Conservation (phyloP, 371 early-diverging fungal genomes). For the Saksenaea vasiformis region DNA sequence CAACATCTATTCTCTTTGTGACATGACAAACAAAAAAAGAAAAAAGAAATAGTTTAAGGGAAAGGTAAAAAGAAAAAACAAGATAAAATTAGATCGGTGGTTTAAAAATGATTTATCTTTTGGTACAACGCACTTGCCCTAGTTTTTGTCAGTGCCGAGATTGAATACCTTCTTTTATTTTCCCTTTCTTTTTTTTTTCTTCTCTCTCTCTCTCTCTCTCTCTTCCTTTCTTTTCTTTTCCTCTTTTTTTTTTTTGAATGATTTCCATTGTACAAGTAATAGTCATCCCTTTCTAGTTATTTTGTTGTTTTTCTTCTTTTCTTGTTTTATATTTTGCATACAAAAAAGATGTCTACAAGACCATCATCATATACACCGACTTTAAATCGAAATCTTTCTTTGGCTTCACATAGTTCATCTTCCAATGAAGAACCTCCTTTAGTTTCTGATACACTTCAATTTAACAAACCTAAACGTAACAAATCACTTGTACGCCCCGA, state of each 20-base stretch:
- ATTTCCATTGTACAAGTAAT: not conserved
- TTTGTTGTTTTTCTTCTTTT: not conserved
- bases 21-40: no score
- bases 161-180: not conserved
- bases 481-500: slow-evolving; percentile 77
- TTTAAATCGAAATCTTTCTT: slow-evolving; percentile 4
- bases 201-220: not conserved
- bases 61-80: not conserved
- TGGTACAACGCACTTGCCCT: not conserved
- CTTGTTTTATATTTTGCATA: not conserved
- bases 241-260: not conserved
- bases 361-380: not conserved
- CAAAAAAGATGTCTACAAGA: not conserved
- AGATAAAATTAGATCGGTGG: slow-evolving; percentile 2
- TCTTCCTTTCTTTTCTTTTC: not conserved
- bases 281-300: not conserved
- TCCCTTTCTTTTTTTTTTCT: not conserved
- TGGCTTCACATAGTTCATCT: not conserved
- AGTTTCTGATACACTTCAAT: slow-evolving; percentile 5
- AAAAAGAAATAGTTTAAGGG: not conserved
- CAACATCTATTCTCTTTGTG: no score
- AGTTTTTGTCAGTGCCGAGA: slow-evolving; percentile 1
- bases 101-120: not conserved
- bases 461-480: slow-evolving; percentile 38
- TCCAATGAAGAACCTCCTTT: slow-evolving; percentile 2